Evolutionary conservation across 139 green algal species (phyloP), one percentile per base, ranked within the genome.

Genomic region (Auxenochlorella pyrenoidosa): DNA sequence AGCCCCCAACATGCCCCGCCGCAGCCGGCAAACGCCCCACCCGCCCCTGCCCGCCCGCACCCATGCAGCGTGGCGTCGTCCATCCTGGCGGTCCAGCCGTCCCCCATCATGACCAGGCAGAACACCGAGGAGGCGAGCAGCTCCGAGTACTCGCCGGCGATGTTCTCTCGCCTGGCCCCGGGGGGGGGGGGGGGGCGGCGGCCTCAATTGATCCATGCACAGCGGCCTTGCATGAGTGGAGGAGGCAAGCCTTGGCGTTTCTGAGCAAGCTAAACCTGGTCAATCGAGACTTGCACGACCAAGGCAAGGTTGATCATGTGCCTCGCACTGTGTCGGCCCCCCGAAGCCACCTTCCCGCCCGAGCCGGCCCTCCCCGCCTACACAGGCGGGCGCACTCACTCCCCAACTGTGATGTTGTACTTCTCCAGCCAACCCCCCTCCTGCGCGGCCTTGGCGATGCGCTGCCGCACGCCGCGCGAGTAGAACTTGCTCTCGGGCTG

Each of bases 21-120:
- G n/a, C n/a, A n/a, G n/a, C n/a, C n/a, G n/a, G n/a, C n/a, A n/a
- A n/a, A n/a, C n/a, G n/a, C n/a, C n/a, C n/a, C 36, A 34, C 10
- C 36, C n/a, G 19, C 19, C 22, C 5, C 21, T 6, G 4, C 16
- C 18, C n/a, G n/a, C 72, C 1, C 91, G 84, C 94, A 97, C 73
- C 94, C 94, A 58, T 97, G 94, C 59, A 94, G 83, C 3, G 94
- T 87, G 0, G 91, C 90, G 47, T 97, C 94, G 75, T 95, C 94
- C 59, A 93, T 91, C 0, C 93, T 79, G 0, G 85, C 87, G 0
- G 79, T 90, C 88, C 91, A 97, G 36, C 94, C 94, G 43, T 97
- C 93, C 0, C 91, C 91, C 77, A 75, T 65, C 13, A 86, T 28
- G 32, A 82, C 91, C 6, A 87, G 75, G 71, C 91, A 94, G 75